These are phyloP conservation scores for Plasmodium knowlesi DNA, from an alignment of 169 alveolate genomes.

Conservation along the genomic window DNA sequence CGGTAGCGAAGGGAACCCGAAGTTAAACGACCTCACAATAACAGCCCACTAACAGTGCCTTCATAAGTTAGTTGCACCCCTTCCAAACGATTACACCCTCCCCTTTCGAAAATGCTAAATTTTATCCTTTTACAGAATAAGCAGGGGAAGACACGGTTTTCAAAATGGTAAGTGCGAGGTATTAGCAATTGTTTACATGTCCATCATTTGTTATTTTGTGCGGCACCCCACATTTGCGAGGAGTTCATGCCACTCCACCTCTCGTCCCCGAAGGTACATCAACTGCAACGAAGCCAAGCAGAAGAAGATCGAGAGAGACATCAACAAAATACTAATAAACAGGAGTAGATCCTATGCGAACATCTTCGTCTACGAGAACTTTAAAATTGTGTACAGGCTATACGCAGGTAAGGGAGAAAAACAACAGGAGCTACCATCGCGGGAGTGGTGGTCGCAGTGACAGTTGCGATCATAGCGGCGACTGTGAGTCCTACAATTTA, in stretches of 20 bases:
- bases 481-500: not conserved
- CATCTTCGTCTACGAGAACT: constrained; percentile 91
- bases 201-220: not conserved
- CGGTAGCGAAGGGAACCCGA: not conserved
- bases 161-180: constrained; percentile 84
- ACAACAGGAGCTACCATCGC: not conserved
- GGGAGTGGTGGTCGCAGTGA: not conserved
- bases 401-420: constrained; percentile 86
- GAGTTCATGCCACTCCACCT: not conserved
- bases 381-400: constrained; percentile 90
- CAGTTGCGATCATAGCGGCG: not conserved
- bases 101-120: constrained; percentile 83
- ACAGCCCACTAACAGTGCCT: not conserved
- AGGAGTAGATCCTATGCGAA: constrained; percentile 90
- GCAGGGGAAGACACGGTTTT: constrained; percentile 91
- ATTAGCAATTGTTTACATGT: not conserved
- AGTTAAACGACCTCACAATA: not conserved
- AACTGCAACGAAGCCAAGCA: constrained; percentile 81
- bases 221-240: not conserved
- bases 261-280: constrained; percentile 58
- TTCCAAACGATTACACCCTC: not conserved
- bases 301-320: constrained; percentile 83
- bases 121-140: constrained; percentile 90
- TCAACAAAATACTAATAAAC: constrained; percentile 84
- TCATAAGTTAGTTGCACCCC: not conserved